Percentiles rank a stretch among this genome's conserved stretches.
Conservation (phyloP, 768 basidiomycete genomes). For the Leccinum incarnatum region DNA sequence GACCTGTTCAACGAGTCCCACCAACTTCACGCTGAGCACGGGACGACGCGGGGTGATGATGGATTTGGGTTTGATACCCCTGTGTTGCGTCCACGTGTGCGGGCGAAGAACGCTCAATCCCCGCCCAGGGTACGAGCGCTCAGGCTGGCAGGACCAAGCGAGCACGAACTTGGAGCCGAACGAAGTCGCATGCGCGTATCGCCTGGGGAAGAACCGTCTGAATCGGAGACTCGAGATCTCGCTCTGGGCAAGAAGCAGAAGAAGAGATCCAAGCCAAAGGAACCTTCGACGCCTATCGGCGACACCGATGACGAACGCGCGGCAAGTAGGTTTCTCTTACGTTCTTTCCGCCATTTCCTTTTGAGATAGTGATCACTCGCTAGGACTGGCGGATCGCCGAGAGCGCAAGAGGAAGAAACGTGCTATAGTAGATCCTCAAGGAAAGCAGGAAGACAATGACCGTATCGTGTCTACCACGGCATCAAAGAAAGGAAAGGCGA, state of each 20-base stretch:
- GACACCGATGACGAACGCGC: conserved; percentile 36
- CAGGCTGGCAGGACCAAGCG: neutral
- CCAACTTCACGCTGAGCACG: conserved; percentile 11
- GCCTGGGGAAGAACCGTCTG: neutral
- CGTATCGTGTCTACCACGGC: neutral
- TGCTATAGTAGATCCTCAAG: conserved; percentile 42
- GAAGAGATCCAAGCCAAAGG: conserved; percentile 25
- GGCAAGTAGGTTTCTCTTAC: conserved; percentile 32
- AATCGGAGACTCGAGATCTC: conserved; percentile 1
- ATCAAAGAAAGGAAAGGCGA: conserved; percentile 14
- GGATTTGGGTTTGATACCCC: conserved; percentile 52
- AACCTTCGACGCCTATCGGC: conserved; percentile 9
- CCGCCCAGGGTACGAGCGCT: neutral
- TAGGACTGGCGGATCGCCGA: conserved; percentile 65
- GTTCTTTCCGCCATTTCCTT: neutral
- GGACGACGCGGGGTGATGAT: conserved; percentile 9
- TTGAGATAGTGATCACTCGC: neutral
- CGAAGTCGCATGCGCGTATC: neutral
- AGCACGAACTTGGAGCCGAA: neutral
- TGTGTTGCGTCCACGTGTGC: conserved; percentile 47
- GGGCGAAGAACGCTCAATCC: conserved; percentile 8
- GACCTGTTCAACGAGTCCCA: conserved; percentile 24
- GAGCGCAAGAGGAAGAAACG: conserved; percentile 61
- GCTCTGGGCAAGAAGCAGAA: conserved; percentile 17
- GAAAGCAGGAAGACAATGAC: conserved; percentile 9